These are phyloP conservation scores for Phaseolus coccineus DNA, from an alignment of 331 rosid species.

Conservation along the genomic window DNA sequence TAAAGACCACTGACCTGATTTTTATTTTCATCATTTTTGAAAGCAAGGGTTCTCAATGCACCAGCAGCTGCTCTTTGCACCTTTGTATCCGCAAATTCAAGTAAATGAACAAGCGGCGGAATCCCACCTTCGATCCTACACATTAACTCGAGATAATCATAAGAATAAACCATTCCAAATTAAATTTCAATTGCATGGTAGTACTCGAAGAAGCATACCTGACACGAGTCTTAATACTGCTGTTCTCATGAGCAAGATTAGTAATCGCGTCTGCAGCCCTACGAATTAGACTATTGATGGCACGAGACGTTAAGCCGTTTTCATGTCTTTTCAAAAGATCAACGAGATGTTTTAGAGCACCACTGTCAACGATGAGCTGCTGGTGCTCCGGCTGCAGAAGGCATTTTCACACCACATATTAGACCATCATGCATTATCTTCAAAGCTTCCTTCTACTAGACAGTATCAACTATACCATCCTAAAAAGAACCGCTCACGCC, in stretches of 20 bases:
- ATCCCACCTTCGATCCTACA: conserved; percentile 97
- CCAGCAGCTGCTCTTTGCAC: conserved; percentile 99
- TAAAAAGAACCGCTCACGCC: background rate
- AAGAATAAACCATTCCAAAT: conserved; percentile 30
- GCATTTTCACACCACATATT: conserved; percentile 45
- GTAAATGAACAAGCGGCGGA: conserved; percentile 87
- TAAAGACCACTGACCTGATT: conserved; percentile 70
- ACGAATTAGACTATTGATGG: conserved; percentile 92
- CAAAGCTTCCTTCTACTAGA: background rate
- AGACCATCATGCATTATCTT: conserved; percentile 25
- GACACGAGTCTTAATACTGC: conserved; percentile 90
- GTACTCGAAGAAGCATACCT: conserved; percentile 63
- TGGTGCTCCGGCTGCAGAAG: conserved; percentile 97
- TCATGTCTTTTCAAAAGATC: conserved; percentile 82
- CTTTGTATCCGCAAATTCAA: conserved; percentile 86
- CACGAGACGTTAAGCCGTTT: conserved; percentile 63
- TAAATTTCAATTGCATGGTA: conserved; percentile 5
- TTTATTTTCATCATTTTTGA: conserved; percentile 74
- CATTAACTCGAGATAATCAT: conserved; percentile 35
- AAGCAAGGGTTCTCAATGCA: conserved; percentile 90
- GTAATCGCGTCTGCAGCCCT: conserved; percentile 99
- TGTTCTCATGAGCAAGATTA: conserved; percentile 98
- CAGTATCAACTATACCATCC: background rate
- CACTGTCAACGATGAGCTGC: conserved; percentile 89
- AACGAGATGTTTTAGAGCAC: conserved; percentile 85